Evolutionary conservation across 495 filamentous ascomycete species (phyloP), one percentile per base, ranked within the genome.

Genomic region (Letharia columbiana): DNA sequence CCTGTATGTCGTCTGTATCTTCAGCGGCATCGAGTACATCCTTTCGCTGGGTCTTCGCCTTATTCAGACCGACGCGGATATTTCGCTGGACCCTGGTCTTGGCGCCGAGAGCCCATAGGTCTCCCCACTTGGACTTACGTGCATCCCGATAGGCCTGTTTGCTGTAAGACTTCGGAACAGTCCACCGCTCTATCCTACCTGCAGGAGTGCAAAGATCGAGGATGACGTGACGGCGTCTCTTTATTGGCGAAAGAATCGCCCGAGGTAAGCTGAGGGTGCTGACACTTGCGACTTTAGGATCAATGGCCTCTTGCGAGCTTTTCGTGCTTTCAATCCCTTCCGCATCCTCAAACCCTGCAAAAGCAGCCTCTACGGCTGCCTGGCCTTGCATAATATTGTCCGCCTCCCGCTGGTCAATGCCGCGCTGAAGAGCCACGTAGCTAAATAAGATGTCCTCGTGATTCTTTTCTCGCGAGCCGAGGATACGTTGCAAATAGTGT

Each of bases 71-170:
- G 4, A 91, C 78, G 40, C 85, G 84, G 56, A 91, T 73, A 49
- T 76, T 81, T 65, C 89, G 78, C 5, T 69, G 68, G 2, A 87
- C 82, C 52, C 90, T 81, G 0, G 91, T 95, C 83, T 98, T 98
- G 10, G 92, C 92, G 1, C 93, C 95, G 4, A 98, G 79, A 9
- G 92, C 91, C 94, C 94, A 98, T 28, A 97, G 78, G 75, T 98
- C 94, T 54, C 95, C 94, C 94, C 94, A 98, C 47, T 75, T 75
- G 0, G 88, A 82, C 74, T 98, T 98, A 65, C 93, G 86, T 39
- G 95, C 95, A 72, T 98, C 95, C 56, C 87, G 88, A 78, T 90
- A 98, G 4, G 91, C 91, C 68, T 87, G 83, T 65, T 83, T 87
- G 67, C 88, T 87, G 75, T 86, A 95, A 49, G 87, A 91, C 64